Conservation (phyloP, 2,329 filamentous ascomycete species). For the Ophioceras dolichostomum region DNA sequence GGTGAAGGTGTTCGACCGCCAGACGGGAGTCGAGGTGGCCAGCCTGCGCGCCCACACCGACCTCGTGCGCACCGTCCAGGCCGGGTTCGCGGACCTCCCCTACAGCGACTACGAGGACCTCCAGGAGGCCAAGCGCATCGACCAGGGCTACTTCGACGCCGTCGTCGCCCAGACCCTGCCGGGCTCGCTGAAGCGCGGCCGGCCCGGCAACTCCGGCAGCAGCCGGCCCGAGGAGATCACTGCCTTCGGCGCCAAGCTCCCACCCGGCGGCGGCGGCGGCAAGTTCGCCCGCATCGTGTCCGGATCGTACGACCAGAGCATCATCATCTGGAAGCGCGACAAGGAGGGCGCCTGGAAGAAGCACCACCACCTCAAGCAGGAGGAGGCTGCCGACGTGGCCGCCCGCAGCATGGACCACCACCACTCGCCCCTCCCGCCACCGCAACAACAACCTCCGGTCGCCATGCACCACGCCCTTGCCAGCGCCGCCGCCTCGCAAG, state of each 20-base stretch:
- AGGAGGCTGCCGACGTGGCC: slow-evolving; percentile 50
- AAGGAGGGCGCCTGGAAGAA: slow-evolving; percentile 75
- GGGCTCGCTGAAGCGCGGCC: slow-evolving; percentile 15
- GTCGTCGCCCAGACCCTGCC: slow-evolving; percentile 36
- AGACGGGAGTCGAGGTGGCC: slow-evolving; percentile 77
- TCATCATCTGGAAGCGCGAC: slow-evolving; percentile 89
- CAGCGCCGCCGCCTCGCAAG: not conserved
- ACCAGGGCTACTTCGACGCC: slow-evolving; percentile 58
- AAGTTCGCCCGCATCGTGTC: slow-evolving; percentile 91
- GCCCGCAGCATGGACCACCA: not conserved
- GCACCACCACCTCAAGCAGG: slow-evolving; percentile 62
- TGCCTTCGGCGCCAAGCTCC: slow-evolving; percentile 73
- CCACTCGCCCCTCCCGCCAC: not conserved
- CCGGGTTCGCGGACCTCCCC: slow-evolving; percentile 80
- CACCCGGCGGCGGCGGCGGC: slow-evolving; percentile 81
- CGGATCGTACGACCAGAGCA: slow-evolving; percentile 89
- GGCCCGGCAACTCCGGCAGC: slow-evolving; percentile 56
- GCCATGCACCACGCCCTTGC: not conserved
- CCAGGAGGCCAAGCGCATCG: slow-evolving; percentile 59
- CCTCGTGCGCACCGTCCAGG: slow-evolving; percentile 88
- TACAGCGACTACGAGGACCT: slow-evolving; percentile 67
- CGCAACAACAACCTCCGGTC: not conserved
- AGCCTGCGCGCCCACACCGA: slow-evolving; percentile 71
- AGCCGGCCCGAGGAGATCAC: slow-evolving; percentile 63
- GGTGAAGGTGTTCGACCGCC: slow-evolving; percentile 86